Percentiles rank a stretch among this genome's conserved stretches.
Conservation (phyloP, 202 grass and related monocot genomes). For the Zoysia matrella region DNA sequence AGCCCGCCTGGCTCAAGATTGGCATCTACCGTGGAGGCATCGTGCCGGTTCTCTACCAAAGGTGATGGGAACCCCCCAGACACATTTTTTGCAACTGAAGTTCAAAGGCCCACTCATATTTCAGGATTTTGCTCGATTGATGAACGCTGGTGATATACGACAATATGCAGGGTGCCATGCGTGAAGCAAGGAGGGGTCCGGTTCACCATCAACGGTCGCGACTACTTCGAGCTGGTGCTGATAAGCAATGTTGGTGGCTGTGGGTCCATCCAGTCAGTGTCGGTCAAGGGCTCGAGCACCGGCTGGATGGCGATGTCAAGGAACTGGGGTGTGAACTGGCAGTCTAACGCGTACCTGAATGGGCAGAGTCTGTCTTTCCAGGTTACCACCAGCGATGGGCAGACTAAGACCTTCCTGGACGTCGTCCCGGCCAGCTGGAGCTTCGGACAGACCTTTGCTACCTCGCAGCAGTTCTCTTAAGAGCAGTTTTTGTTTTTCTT, state of each 20-base stretch:
- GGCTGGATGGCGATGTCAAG: constrained; percentile 82
- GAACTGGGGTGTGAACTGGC: constrained; percentile 94
- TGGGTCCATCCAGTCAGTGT: constrained; percentile 65
- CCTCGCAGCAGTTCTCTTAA: constrained; percentile 70
- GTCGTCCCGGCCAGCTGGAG: constrained; percentile 56
- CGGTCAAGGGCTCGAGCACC: constrained; percentile 65
- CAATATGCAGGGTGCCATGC: constrained; percentile 58
- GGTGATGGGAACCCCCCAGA: not conserved
- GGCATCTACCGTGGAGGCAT: constrained; percentile 69
- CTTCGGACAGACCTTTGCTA: constrained; percentile 75
- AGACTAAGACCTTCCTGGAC: constrained; percentile 62
- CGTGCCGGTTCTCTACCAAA: constrained; percentile 61
- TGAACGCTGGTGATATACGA: not conserved
- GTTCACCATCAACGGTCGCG: constrained; percentile 68
- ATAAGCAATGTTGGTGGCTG: constrained; percentile 66
- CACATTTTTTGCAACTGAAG: not conserved
- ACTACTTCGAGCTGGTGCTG: constrained; percentile 88
- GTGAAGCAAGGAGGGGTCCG: constrained; percentile 75
- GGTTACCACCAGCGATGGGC: constrained; percentile 67
- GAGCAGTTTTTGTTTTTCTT: not conserved
- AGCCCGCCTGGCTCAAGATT: constrained; percentile 68
- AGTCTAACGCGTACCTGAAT: constrained; percentile 65
- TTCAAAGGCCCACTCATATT: not conserved
- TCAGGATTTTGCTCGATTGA: not conserved
- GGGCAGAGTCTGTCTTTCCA: constrained; percentile 69